These are phyloP conservation scores for Coniferiporia sulphurascens DNA, from an alignment of 1,284 basidiomycete genomes.

Conservation along the genomic window DNA sequence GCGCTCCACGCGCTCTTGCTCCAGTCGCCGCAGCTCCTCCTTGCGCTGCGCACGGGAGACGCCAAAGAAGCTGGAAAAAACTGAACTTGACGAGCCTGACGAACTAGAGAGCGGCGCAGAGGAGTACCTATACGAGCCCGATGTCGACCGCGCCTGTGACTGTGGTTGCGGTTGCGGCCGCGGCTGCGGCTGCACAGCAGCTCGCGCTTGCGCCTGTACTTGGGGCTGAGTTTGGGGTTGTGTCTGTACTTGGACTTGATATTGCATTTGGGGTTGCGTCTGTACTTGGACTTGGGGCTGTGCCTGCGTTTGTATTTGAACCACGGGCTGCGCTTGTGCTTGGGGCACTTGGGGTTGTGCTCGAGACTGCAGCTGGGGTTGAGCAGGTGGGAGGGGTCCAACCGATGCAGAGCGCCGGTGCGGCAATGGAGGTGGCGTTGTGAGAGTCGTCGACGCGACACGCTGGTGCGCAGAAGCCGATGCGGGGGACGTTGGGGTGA, in stretches of 20 bases:
- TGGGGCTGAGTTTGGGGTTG: neutral
- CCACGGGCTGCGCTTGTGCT: neutral
- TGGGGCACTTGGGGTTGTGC: neutral
- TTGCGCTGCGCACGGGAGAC: neutral
- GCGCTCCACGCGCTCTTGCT: neutral
- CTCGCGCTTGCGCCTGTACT: too few species aligned
- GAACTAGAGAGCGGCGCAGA: neutral
- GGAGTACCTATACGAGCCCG: neutral
- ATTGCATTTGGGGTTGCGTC: neutral
- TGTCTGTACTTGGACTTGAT: neutral
- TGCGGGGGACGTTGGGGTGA: neutral
- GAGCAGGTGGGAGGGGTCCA: neutral
- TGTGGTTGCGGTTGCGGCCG: neutral
- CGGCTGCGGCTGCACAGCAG: neutral
- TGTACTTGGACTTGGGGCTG: neutral
- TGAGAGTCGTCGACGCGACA: neutral
- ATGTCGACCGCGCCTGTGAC: neutral
- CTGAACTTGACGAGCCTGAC: neutral
- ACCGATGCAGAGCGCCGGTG: neutral
- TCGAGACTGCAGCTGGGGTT: neutral
- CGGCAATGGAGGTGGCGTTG: neutral
- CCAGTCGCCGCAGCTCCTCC: neutral
- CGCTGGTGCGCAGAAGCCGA: neutral
- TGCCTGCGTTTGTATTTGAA: too few species aligned
- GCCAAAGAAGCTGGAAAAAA: neutral